Evolutionary conservation across 108 stramenopile genomes (phyloP), one percentile per base, ranked within the genome.

Genomic region (Schizochytrium sp.): DNA sequence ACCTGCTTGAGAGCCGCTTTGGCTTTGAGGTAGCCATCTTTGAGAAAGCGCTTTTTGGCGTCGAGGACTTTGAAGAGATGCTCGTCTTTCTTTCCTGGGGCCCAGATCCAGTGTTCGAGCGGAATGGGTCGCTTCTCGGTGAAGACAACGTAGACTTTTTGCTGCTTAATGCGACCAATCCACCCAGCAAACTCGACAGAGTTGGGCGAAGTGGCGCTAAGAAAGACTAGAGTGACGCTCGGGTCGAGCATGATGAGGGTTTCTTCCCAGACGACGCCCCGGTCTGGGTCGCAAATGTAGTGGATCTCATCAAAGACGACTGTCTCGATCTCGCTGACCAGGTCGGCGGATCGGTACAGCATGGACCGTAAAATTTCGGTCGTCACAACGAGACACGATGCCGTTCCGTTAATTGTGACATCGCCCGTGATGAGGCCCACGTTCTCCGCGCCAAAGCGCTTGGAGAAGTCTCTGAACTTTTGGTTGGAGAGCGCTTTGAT

Each of bases 121-220:
- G 99, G 99, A 72, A 98, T 97, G 14, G 97, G 98, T 10, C 98
- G 96, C 88, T 97, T 96, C 76, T 93, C 89, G 5, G 98, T 98
- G 41, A 94, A 89, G 71, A 98, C 93, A 19, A 99, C 97, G 90
- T 98, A 95, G 57, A 98, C 97, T n/a, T 94, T 92, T 58, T 95
- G 95, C 44, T 92, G 92, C 90, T 97, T 96, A 5, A 96, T 96
- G 48, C 97, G 89, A 5, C 97, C 98, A 60, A 99, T 97, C 98
- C 98, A 99, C 43, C 97, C 97, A 41, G 95, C 94, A 89, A 99
- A 98, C 90, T 98, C 97, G 5, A 96, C 93, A 44, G 98, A 97
- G 90, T 98, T 98, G 47, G 97, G 98, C 19, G 97, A 97, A 29
- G 99, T 99, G 5, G 99, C 99, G 25, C 96, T 96, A 34, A 99